phyloP scores from a whole-genome alignment of 2,329 filamentous ascomycete species.

The Chaetothyriales sp. region DNA sequence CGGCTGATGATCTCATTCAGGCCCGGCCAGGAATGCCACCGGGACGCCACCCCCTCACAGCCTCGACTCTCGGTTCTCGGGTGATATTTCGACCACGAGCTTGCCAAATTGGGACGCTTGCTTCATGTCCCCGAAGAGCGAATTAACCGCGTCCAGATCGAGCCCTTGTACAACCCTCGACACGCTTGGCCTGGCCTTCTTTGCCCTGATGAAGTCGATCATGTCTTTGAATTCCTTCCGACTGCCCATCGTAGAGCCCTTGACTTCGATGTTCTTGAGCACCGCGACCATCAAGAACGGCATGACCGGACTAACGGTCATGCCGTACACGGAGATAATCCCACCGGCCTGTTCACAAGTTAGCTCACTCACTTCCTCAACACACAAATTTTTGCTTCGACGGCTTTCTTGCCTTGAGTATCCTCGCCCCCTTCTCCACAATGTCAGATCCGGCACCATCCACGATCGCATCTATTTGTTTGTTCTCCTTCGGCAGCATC shows the following conservation, averaged over 20 bases:
- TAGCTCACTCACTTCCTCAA: background rate
- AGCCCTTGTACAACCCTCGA: constrained; percentile 61
- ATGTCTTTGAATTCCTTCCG: constrained; percentile 81
- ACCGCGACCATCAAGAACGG: constrained; percentile 73
- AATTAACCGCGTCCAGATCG: constrained; percentile 63
- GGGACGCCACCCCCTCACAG: constrained; percentile 20
- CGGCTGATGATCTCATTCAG: no score
- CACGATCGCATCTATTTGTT: constrained; percentile 67
- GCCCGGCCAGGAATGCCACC: no score
- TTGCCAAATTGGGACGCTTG: constrained; percentile 82
- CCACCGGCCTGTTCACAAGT: constrained; percentile 48
- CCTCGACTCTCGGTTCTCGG: constrained; percentile 25
- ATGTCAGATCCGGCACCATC: constrained; percentile 85
- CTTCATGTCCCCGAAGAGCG: constrained; percentile 78
- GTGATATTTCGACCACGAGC: constrained; percentile 60
- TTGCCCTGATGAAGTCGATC: constrained; percentile 63
- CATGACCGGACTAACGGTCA: constrained; percentile 79
- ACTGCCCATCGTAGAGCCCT: constrained; percentile 82
- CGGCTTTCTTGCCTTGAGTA: constrained; percentile 48
- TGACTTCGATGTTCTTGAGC: constrained; percentile 74
- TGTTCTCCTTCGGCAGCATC: constrained; percentile 47
- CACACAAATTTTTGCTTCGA: background rate
- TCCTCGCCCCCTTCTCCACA: constrained; percentile 49
- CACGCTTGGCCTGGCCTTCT: constrained; percentile 63
- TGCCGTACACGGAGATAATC: constrained; percentile 75